Evolutionary conservation across 164 flowering plant genomes (phyloP), one percentile per base, ranked within the genome.

Genomic region (Vitis rupestris): DNA sequence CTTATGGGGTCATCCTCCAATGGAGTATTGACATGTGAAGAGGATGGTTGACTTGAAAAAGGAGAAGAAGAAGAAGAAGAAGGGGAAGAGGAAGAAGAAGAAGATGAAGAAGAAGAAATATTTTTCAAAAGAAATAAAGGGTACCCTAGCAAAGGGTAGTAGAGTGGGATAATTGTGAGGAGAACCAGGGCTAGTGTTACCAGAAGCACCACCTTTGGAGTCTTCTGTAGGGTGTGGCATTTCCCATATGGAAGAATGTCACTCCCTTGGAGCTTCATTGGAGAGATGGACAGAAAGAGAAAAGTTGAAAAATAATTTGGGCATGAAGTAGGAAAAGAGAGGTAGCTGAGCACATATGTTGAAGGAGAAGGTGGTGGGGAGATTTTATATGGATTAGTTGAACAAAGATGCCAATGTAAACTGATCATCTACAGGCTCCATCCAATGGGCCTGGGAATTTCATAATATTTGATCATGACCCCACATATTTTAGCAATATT

Each of bases 191-290:
- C 13, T 11, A 75, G 23, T 12, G 75, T 57, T 27, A 67, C 48
- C 15, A 77, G 50, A 11, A 74, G 48, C 27, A 70, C 76, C 7
- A 71, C 17, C 44, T 70, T 81, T 17, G 79, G 73, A 8, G 76
- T 67, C 50, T 66, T 76, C 50, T 59, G 73, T 10, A 71, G 9
- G 8, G 12, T 63, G 16, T 78, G 71, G 58, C 57, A 69, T 72
- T 70, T 76, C 66, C 67, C 70, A 11, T 67, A 50, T 54, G 78
- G 78, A 67, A 65, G 70, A 60, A 81, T 81, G 12, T 61, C 44
- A 66, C 71, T 64, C 65, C 60, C 23, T 51, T 72, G 80, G 62
- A 70, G 74, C 79, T 83, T 80, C 85, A 81, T 82, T 60, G 62
- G 30, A 9, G 15, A 44, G 12, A 61, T 17, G 16, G 51, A 44